These are phyloP conservation scores for Hansenula anomala DNA, from an alignment of 1,139 yeast species.

Conservation along the genomic window DNA sequence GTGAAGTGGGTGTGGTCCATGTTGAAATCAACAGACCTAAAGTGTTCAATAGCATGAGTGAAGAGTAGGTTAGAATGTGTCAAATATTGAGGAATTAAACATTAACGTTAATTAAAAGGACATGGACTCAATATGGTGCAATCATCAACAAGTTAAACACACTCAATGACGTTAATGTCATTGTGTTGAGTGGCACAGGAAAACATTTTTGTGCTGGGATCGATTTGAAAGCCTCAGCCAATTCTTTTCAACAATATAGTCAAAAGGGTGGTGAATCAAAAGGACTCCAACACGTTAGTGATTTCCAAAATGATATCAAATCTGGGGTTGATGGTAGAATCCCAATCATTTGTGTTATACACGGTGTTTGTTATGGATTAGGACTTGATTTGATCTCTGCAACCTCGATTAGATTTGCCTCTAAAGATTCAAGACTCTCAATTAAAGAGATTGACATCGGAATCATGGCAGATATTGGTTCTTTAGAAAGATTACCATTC, in stretches of 20 bases:
- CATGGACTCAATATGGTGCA: conserved; percentile 53
- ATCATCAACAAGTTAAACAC: conserved; percentile 44
- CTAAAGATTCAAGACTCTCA: conserved; percentile 49
- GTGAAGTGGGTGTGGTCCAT: conserved; percentile 48
- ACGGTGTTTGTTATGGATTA: conserved; percentile 51
- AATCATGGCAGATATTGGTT: conserved; percentile 76
- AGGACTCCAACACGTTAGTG: conserved; percentile 27
- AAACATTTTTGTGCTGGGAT: conserved; percentile 63
- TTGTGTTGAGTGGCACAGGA: conserved; percentile 56
- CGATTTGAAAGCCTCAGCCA: conserved; percentile 36
- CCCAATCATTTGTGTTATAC: conserved; percentile 41
- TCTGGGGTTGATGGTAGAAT: conserved; percentile 30
- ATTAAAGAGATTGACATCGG: conserved; percentile 73
- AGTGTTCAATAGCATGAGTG: conserved; percentile 55
- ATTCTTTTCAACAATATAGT: background rate
- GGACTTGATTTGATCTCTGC: conserved; percentile 65
- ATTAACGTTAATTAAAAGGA: conserved; percentile 9
- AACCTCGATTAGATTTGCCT: conserved; percentile 53
- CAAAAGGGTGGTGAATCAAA: background rate
- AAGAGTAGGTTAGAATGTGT: conserved; percentile 11
- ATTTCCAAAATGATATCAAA: conserved; percentile 58
- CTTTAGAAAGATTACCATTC: conserved; percentile 62
- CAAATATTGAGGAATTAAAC: no score
- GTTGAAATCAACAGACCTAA: conserved; percentile 63
- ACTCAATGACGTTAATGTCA: conserved; percentile 42